These are phyloP conservation scores for Saccharomyces pastorianus DNA, from an alignment of 1,139 yeast species.

Conservation along the genomic window DNA sequence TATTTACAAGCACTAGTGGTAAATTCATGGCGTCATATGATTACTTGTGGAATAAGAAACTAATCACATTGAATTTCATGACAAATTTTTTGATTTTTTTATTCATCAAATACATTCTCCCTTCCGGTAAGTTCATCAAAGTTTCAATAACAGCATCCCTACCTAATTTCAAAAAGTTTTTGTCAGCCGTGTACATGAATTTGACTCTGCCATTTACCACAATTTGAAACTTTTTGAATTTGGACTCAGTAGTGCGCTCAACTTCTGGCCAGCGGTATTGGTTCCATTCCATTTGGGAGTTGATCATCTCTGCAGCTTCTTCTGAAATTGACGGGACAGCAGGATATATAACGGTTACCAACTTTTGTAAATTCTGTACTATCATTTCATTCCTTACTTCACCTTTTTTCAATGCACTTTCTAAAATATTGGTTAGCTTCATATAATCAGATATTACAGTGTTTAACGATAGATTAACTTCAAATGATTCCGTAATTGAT, in stretches of 20 bases:
- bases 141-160: conserved; percentile 35
- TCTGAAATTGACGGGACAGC: conserved; percentile 64
- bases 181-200: conserved; percentile 38
- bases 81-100: conserved; percentile 36
- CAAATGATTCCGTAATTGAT: conserved; percentile 52
- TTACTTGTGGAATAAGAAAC: conserved; percentile 27
- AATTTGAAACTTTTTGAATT: conserved; percentile 40
- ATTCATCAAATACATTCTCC: conserved; percentile 31
- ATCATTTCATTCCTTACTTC: conserved; percentile 32
- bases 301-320: conserved; percentile 64
- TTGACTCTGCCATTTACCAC: conserved; percentile 66
- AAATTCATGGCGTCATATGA: neutral
- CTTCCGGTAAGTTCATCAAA: conserved; percentile 21
- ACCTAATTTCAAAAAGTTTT: conserved; percentile 31
- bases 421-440: conserved; percentile 64
- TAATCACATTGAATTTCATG: conserved; percentile 34
- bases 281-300: conserved; percentile 35
- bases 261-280: conserved; percentile 53
- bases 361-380: conserved; percentile 41
- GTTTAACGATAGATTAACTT: conserved; percentile 56
- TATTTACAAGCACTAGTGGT: conserved; percentile 7
- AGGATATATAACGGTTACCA: conserved; percentile 43
- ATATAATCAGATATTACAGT: conserved; percentile 83
- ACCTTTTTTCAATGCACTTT: conserved; percentile 34
- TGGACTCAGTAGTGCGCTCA: conserved; percentile 35